A percentile compares a stretch with the other conserved stretches of the same genome.
phyloP scores from a whole-genome alignment of 768 basidiomycete genomes.

The Pisolithus microcarpus region DNA sequence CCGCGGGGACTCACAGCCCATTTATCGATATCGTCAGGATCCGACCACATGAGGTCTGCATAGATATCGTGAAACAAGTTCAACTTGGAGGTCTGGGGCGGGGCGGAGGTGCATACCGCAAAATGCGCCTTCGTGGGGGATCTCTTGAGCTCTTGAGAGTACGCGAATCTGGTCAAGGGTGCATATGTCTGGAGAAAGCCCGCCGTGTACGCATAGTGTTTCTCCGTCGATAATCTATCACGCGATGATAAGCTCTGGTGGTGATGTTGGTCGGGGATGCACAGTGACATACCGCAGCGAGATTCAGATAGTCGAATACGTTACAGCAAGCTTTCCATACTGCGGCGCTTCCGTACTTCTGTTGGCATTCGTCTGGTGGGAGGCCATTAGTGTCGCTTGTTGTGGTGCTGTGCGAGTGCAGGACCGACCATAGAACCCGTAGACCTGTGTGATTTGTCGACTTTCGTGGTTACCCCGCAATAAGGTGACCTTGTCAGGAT shows the following conservation, averaged over 20 bases:
- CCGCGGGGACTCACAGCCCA: constrained; percentile 98
- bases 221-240: constrained; percentile 89
- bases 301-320: constrained; percentile 92
- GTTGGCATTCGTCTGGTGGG: constrained; percentile 84
- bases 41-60: constrained; percentile 95
- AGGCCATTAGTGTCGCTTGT: neutral
- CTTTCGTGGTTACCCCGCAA: constrained; percentile 96
- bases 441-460: constrained; percentile 95
- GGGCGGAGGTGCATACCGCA: constrained; percentile 49
- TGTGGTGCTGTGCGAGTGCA: neutral
- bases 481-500: constrained; percentile 87
- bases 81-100: neutral
- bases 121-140: constrained; percentile 98
- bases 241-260: neutral
- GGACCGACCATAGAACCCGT: constrained; percentile 89
- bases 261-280: neutral
- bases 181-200: constrained; percentile 90
- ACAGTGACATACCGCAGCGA: constrained; percentile 68
- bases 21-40: constrained; percentile 89
- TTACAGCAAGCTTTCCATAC: constrained; percentile 98
- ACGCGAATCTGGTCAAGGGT: constrained; percentile 93
- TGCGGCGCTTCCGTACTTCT: constrained; percentile 91
- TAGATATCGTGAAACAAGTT: neutral
- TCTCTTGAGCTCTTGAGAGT: constrained; percentile 91
- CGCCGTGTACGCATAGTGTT: constrained; percentile 91